phyloP scores from a whole-genome alignment of 2,329 filamentous ascomycete species.

The Pseudocercospora pini-densiflorae region DNA sequence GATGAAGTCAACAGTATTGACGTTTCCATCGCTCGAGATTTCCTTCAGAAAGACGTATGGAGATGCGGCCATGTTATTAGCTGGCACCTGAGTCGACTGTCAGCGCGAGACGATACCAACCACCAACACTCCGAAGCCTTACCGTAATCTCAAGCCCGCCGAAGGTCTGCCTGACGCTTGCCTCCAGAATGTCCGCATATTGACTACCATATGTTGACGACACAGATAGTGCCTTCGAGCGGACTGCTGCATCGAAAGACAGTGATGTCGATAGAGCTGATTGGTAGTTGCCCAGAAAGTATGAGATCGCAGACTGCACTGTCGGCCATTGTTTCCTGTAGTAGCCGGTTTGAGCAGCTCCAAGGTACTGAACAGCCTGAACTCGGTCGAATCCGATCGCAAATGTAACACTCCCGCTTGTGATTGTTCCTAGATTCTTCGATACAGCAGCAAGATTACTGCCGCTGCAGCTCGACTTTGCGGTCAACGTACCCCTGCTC shows the following conservation, averaged over 20 bases:
- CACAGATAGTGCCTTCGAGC: slow-evolving; percentile 28
- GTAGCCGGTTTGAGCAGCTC: slow-evolving; percentile 31
- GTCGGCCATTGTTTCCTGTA: slow-evolving; percentile 32
- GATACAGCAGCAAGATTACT: slow-evolving; percentile 30
- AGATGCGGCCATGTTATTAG: slow-evolving; percentile 26
- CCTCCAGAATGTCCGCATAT: slow-evolving; percentile 38
- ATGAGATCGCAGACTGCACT: slow-evolving; percentile 28
- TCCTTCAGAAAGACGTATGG: slow-evolving; percentile 58
- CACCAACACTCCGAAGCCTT: not conserved
- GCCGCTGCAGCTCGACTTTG: slow-evolving; percentile 13
- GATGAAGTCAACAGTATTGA: slow-evolving; percentile 41
- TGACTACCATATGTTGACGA: slow-evolving; percentile 29
- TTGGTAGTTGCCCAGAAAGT: slow-evolving; percentile 29
- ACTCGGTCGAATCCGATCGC: slow-evolving; percentile 33
- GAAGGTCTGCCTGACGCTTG: slow-evolving; percentile 35
- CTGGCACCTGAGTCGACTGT: slow-evolving; percentile 17
- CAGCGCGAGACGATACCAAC: not conserved
- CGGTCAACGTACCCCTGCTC: slow-evolving; percentile 17
- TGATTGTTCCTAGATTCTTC: slow-evolving; percentile 19
- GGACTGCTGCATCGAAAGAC: slow-evolving; percentile 29
- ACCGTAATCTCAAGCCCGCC: slow-evolving; percentile 34
- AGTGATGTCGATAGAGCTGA: slow-evolving; percentile 22
- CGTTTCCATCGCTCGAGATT: slow-evolving; percentile 50
- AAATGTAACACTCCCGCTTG: slow-evolving; percentile 27
- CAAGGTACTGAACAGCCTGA: slow-evolving; percentile 33